Base-by-base conservation (phyloP, 2,329 filamentous ascomycete species). In the Aspergillus bombycis region DNA sequence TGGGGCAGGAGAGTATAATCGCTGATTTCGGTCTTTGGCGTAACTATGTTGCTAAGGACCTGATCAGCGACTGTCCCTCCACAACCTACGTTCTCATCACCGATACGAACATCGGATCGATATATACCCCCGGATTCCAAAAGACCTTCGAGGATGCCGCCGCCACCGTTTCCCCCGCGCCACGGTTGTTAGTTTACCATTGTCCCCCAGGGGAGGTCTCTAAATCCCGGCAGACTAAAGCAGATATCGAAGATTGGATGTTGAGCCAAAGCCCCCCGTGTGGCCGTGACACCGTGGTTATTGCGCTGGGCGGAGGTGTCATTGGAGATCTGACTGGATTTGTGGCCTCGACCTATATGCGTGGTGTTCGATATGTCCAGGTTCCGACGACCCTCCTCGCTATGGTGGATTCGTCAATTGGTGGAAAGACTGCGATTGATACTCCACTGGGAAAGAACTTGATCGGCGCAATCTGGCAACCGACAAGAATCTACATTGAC, bases 371-470 rank as follows among this genome's bases (percentile, higher is more conserved):
- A 70, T 97, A 97, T 76, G 93, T 97, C 48, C 95, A 99, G 80
- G 94, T 99, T 54, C 95, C 95, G 1, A 99, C 95, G 11, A 97
- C 94, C 0, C 84, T 99, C 62, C 85, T 99, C 59, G 89, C 95
- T 67, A 99, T 99, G 95, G 95, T 99, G 48, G 95, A 99, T 80
- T 98, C 94, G 53, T 97, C 93, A 43, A 98, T 99, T 75, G 95
- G 95, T 66, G 95, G 95, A 67, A 99, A 99, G 84, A 99, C 95
- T 11, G 95, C 95, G 62, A 98, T 99, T 78, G 95, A 99, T 76
- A 96, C 93, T 0, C 94, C 94, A 9, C 87, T 94, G 76, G 95
- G 95, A 65, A 99, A 99, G 84, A 99, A 99, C 76, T 81, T 99
- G 66, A 89, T 99, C 62, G 95, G 95, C 4, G 89, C 94, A 38